Conservation (phyloP, 352 stramenopile species). For the Pythium guiyangense region DNA sequence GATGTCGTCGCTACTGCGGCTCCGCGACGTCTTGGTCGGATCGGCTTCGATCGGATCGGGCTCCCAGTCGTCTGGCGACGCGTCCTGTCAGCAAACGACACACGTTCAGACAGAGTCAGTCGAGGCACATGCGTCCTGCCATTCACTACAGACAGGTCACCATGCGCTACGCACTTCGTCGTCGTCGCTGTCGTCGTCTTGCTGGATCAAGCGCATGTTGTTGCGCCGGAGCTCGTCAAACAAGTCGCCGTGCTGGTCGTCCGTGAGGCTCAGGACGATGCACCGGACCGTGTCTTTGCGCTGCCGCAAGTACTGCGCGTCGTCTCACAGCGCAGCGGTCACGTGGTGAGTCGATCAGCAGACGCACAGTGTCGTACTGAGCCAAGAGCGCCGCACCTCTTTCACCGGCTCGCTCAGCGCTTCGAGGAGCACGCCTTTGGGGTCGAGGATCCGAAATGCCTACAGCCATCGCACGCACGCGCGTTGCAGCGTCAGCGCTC, state of each 20-base stretch:
- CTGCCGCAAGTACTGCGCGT: conserved; percentile 84
- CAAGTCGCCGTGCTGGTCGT: conserved; percentile 90
- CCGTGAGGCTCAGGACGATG: conserved; percentile 93
- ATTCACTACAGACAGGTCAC: too few species aligned
- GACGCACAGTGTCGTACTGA: not conserved
- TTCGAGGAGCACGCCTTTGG: conserved; percentile 90
- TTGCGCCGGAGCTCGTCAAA: conserved; percentile 94
- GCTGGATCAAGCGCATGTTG: conserved; percentile 90
- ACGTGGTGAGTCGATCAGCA: not conserved
- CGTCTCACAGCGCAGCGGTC: not conserved
- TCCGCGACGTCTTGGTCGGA: conserved; percentile 74
- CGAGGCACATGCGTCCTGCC: too few species aligned
- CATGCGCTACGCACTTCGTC: conserved; percentile 52
- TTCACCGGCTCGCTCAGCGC: conserved; percentile 57
- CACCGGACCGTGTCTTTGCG: conserved; percentile 96
- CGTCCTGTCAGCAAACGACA: conserved; percentile 32
- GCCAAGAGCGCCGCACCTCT: conserved; percentile 32
- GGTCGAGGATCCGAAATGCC: conserved; percentile 92
- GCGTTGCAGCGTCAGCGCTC: too few species aligned
- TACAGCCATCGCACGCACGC: conserved; percentile 10
- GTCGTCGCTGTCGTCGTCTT: conserved; percentile 91
- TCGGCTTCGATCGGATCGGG: conserved; percentile 85
- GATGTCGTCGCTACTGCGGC: conserved; percentile 91
- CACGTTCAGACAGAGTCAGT: too few species aligned
- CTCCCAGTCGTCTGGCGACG: conserved; percentile 87